phyloP scores from a whole-genome alignment of 768 basidiomycete genomes.

The Pleurotus tuoliensis region DNA sequence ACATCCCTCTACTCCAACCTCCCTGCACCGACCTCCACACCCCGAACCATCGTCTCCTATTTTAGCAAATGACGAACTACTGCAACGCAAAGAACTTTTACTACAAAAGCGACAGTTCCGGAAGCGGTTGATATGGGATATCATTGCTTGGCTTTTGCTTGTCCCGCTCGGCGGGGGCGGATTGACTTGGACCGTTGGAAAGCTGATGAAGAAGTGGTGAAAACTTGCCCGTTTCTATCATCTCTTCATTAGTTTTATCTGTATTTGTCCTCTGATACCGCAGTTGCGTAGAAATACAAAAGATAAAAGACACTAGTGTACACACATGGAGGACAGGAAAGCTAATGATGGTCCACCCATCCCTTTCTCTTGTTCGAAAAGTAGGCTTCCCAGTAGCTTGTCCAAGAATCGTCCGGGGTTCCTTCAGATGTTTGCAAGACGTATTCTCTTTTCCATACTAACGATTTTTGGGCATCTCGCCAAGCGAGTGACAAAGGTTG shows the following conservation, averaged over 20 bases:
- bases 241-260: not conserved
- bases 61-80: slow-evolving; percentile 55
- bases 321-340: no score
- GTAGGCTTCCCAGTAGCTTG: not conserved
- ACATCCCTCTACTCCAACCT: slow-evolving; percentile 23
- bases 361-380: not conserved
- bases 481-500: not conserved
- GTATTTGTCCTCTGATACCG: not conserved
- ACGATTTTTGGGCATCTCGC: not conserved
- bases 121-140: slow-evolving; percentile 76
- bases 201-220: slow-evolving; percentile 50
- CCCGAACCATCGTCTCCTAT: slow-evolving; percentile 12
- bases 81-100: slow-evolving; percentile 82
- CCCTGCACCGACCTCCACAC: slow-evolving; percentile 24
- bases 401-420: not conserved
- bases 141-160: slow-evolving; percentile 76
- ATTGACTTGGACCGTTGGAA: slow-evolving; percentile 54
- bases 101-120: slow-evolving; percentile 73
- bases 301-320: no score
- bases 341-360: no score
- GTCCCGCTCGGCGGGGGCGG: slow-evolving; percentile 56
- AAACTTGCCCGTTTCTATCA: not conserved
- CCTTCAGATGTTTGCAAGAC: not conserved
- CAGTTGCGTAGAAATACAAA: no score
- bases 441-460: slow-evolving; percentile 1